Percentiles rank a stretch among this genome's conserved stretches.
Conservation (phyloP, 352 stramenopile species). For the Globisporangium alternatum region DNA sequence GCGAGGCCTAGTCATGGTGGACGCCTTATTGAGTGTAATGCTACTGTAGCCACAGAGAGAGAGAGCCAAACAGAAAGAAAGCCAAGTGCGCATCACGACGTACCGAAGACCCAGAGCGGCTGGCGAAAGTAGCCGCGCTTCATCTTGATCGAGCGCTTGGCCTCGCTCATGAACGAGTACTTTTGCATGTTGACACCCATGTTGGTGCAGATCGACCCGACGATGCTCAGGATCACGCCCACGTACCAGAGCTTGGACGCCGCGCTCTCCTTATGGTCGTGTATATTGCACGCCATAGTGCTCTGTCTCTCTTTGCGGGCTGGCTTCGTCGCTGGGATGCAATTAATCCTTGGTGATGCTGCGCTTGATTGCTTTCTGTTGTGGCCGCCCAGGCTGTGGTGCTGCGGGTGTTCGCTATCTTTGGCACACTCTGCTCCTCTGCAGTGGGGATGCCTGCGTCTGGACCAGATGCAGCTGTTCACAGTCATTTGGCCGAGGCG, state of each 20-base stretch:
- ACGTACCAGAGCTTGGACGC: conserved; percentile 57
- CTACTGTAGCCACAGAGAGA: not conserved
- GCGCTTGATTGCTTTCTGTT: no score
- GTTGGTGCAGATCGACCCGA: conserved; percentile 75
- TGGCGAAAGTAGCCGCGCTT: conserved; percentile 79
- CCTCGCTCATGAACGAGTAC: conserved; percentile 86
- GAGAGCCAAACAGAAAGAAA: not conserved
- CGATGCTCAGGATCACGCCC: conserved; percentile 73
- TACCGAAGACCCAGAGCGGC: conserved; percentile 76
- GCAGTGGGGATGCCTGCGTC: no score
- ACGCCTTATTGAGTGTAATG: no score
- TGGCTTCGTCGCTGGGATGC: no score
- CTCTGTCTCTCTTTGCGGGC: not conserved
- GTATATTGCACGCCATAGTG: conserved; percentile 1
- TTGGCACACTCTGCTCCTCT: no score
- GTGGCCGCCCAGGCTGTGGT: no score
- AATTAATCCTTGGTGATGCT: no score
- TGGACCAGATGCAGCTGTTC: no score
- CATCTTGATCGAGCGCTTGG: conserved; percentile 43
- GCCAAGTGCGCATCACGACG: not conserved
- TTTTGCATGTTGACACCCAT: conserved; percentile 89
- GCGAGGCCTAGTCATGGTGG: conserved; percentile 28
- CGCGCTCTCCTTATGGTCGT: conserved; percentile 1
- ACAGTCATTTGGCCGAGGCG: no score
- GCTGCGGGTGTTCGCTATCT: no score